Evolutionary conservation across 768 basidiomycete genomes (phyloP).

Genomic region (Lentinula raphanica): DNA sequence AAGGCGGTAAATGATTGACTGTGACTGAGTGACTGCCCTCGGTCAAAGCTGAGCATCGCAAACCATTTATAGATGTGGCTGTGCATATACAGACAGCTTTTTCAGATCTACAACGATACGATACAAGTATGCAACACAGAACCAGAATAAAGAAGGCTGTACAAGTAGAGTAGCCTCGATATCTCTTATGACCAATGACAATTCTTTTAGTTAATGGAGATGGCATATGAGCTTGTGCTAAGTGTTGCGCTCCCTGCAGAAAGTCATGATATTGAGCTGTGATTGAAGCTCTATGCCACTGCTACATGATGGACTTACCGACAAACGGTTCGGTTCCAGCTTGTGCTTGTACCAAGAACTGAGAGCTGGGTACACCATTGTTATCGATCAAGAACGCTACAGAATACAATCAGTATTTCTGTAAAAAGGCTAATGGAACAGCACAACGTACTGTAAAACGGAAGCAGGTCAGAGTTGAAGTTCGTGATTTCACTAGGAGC

Average conservation of each 20-base stretch:
- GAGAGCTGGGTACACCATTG: conserved; percentile 26
- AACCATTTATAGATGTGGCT: neutral
- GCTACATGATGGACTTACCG: conserved; percentile 14
- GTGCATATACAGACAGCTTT: too few relatives aligned
- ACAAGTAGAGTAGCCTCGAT: too few relatives aligned
- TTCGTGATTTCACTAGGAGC: conserved; percentile 28
- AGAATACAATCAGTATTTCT: neutral
- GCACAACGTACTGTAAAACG: conserved; percentile 24
- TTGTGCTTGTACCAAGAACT: conserved; percentile 30
- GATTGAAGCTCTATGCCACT: neutral
- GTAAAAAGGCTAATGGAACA: neutral
- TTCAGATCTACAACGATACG: too few relatives aligned
- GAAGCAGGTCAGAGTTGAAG: conserved; percentile 29
- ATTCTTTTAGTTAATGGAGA: conserved; percentile 25
- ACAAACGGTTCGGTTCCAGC: conserved; percentile 31
- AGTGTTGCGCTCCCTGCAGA: conserved; percentile 25
- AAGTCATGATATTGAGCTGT: neutral
- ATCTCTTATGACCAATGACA: neutral
- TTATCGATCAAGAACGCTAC: conserved; percentile 24
- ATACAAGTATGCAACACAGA: too few relatives aligned
- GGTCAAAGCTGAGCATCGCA: neutral
- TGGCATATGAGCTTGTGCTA: conserved; percentile 24
- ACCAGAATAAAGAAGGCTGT: too few relatives aligned
- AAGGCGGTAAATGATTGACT: neutral
- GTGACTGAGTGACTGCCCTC: neutral